Evolutionary conservation across 1,284 basidiomycete species (phyloP).

Genomic region (Phylloporus sp.): DNA sequence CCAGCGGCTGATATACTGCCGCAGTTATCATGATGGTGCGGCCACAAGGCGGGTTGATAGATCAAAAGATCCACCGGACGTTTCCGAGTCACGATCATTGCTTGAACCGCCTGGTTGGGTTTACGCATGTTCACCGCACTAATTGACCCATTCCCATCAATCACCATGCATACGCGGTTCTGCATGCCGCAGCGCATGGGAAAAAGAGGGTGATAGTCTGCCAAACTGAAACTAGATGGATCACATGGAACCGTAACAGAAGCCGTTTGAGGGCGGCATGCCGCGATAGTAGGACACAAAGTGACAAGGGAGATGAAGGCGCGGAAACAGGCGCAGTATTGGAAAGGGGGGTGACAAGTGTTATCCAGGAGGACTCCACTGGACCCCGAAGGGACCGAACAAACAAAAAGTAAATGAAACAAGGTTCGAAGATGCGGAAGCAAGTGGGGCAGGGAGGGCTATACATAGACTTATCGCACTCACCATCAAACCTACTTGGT

Average conservation of each 20-base stretch:
- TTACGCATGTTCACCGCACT: constrained; percentile 27
- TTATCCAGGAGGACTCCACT: constrained; percentile 13
- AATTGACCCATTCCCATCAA: constrained; percentile 38
- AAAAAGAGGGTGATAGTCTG: constrained; percentile 31
- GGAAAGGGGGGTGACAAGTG: constrained; percentile 14
- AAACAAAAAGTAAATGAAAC: constrained; percentile 19
- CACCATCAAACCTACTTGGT: constrained; percentile 37
- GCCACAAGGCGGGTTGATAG: constrained; percentile 30
- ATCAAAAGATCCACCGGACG: constrained; percentile 33
- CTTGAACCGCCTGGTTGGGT: constrained; percentile 17
- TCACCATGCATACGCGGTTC: constrained; percentile 36
- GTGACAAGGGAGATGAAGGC: too few species aligned
- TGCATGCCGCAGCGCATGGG: constrained; percentile 37
- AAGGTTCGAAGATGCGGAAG: constrained; percentile 4
- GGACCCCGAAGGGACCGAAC: constrained; percentile 16
- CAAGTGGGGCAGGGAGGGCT: neutral
- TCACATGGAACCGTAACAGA: constrained; percentile 13
- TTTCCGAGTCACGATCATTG: constrained; percentile 33
- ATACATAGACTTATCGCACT: constrained; percentile 28
- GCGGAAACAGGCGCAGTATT: constrained; percentile 13
- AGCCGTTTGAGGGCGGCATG: constrained; percentile 13
- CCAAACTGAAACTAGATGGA: constrained; percentile 23
- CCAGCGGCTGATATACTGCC: constrained; percentile 18
- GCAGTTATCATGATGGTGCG: constrained; percentile 25
- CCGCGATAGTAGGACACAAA: constrained; percentile 19